Base-by-base conservation (phyloP, 148 eudicot genomes). In the Fagopyrum homotropicum region DNA sequence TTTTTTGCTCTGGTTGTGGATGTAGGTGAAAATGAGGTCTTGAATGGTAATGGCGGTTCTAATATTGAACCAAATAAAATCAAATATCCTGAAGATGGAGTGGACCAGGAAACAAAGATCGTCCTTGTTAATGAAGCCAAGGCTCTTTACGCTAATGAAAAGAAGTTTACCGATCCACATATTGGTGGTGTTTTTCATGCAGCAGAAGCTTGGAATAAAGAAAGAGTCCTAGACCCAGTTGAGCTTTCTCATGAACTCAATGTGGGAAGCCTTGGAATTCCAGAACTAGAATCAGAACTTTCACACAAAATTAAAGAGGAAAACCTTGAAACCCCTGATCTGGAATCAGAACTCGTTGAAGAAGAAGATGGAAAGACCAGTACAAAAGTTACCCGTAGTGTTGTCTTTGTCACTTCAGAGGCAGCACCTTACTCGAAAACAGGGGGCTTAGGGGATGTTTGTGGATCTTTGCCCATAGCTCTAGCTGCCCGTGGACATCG, bases 351-450 rank as follows among this genome's bases (percentile, higher is more conserved):
- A 43, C 29, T 26, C n/a, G 45, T n/a, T 14, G 43, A 7, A 4
- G 69, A 44, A 16, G 83, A 75, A 76, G 72, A 75, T 72, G 88
- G 70, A 45, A 71, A 77, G 84, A 78, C 43, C 43, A 74, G 75
- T 66, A 75, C 77, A 12, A 80, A 76, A 75, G 84, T 81, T 64
- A 88, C 82, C n/a, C 80, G 71, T 75, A 95, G 75, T 78, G 77
- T 95, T 7, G 82, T 95, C 19, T 92, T 88, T 75, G 93, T 88
- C 64, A 89, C 97, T 56, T 78, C 99, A 73, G 99, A 95, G 76
- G 98, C 88, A 48, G 92, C 97, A 26, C 99, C 99, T 60, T 95
- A 95, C 85, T 95, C 98, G 29, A 95, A 95, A 84, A 95, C 98
- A 4, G 99, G 99, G 74, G 99, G 99, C 55, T 74, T 95, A 75